phyloP scores from a whole-genome alignment of 495 filamentous ascomycete species.

The Letharia columbiana region DNA sequence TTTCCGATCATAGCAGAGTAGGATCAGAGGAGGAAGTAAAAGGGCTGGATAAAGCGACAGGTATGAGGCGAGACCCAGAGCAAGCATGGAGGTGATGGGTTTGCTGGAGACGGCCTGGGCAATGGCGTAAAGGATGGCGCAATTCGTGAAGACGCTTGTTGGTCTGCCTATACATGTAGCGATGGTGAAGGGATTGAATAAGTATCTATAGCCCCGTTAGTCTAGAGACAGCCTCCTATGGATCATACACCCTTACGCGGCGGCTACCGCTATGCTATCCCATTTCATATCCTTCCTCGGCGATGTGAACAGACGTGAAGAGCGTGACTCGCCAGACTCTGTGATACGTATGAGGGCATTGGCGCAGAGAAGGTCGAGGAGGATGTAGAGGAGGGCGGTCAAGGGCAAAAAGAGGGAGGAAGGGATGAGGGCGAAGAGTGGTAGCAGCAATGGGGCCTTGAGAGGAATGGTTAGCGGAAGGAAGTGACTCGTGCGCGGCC shows the following conservation, averaged over 20 bases:
- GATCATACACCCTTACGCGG: slow-evolving; percentile 47
- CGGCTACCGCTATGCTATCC: slow-evolving; percentile 67
- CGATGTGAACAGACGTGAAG: slow-evolving; percentile 65
- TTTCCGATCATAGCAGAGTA: slow-evolving; percentile 72
- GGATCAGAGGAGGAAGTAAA: slow-evolving; percentile 69
- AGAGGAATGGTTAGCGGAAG: slow-evolving; percentile 9
- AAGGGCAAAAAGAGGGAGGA: slow-evolving; percentile 57
- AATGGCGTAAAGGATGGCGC: slow-evolving; percentile 75
- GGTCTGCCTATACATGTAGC: slow-evolving; percentile 87
- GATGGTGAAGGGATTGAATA: slow-evolving; percentile 94
- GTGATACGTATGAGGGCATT: slow-evolving; percentile 75
- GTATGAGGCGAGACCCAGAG: slow-evolving; percentile 79
- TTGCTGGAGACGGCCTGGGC: slow-evolving; percentile 72
- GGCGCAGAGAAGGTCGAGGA: slow-evolving; percentile 76
- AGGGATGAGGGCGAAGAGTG: slow-evolving; percentile 81
- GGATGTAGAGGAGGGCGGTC: slow-evolving; percentile 71
- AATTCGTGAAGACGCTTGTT: slow-evolving; percentile 84
- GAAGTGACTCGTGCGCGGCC: not conserved
- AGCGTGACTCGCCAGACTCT: slow-evolving; percentile 66
- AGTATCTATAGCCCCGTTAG: slow-evolving; percentile 47
- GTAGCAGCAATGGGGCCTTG: slow-evolving; percentile 80
- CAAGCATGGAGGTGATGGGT: slow-evolving; percentile 70
- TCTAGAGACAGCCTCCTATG: slow-evolving; percentile 6
- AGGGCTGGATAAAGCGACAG: slow-evolving; percentile 86
- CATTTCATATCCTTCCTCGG: slow-evolving; percentile 68